phyloP scores from a whole-genome alignment of 805 yeast species.

The Saccharomycodes ludwigii region DNA sequence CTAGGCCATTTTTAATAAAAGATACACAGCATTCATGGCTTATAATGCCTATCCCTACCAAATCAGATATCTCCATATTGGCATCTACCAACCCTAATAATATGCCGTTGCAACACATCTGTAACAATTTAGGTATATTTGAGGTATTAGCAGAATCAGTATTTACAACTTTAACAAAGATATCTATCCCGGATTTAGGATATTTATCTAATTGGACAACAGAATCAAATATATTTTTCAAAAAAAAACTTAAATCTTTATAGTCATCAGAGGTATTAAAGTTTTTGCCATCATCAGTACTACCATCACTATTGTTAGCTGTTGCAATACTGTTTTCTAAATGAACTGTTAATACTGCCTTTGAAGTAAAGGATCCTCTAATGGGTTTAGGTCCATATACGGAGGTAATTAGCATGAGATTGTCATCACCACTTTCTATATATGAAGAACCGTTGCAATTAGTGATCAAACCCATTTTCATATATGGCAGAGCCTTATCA shows the following conservation, averaged over 20 bases:
- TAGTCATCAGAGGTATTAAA: constrained; percentile 15
- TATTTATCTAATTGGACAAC: constrained; percentile 46
- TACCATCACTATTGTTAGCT: constrained; percentile 15
- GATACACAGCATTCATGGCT: constrained; percentile 33
- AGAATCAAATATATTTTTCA: constrained; percentile 26
- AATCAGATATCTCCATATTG: constrained; percentile 66
- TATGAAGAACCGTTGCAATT: constrained; percentile 79
- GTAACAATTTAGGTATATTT: constrained; percentile 25
- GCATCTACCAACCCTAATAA: constrained; percentile 75
- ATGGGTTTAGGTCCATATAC: constrained; percentile 87
- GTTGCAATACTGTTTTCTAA: constrained; percentile 24
- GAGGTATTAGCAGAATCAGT: constrained; percentile 19
- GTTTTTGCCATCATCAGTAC: constrained; percentile 20
- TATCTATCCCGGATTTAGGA: constrained; percentile 82
- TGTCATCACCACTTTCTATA: constrained; percentile 41
- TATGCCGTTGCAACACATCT: constrained; percentile 27
- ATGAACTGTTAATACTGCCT: constrained; percentile 51
- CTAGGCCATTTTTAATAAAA: constrained; percentile 42
- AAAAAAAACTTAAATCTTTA: constrained; percentile 33
- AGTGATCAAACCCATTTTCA: constrained; percentile 51
- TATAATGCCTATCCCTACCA: constrained; percentile 55
- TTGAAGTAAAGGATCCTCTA: constrained; percentile 55
- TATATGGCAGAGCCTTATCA: constrained; percentile 27
- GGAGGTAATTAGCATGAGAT: constrained; percentile 39
- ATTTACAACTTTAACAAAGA: constrained; percentile 51